Conservation (phyloP, 2,329 filamentous ascomycete species). For the Elsinoe ampelina region DNA sequence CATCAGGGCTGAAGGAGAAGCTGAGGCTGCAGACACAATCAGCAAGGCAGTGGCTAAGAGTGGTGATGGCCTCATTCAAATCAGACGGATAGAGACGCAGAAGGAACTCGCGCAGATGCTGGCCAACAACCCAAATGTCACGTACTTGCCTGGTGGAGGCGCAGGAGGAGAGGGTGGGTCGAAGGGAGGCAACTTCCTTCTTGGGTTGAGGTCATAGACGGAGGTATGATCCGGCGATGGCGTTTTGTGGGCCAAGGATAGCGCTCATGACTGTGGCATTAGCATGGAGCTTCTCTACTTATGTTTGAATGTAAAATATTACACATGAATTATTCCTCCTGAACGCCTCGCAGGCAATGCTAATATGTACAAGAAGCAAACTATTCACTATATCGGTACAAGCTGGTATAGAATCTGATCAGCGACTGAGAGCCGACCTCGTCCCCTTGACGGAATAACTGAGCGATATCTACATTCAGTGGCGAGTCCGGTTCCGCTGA, state of each 20-base stretch:
- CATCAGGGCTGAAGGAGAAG: constrained; percentile 95
- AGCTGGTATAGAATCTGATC: constrained; percentile 61
- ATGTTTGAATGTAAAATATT: constrained; percentile 11
- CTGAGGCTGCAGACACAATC: constrained; percentile 92
- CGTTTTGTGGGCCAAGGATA: neutral
- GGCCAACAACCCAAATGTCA: constrained; percentile 85
- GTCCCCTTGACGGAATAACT: constrained; percentile 60
- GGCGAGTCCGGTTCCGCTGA: constrained; percentile 65
- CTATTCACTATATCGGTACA: constrained; percentile 37
- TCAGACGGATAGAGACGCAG: constrained; percentile 93
- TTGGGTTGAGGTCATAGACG: constrained; percentile 51
- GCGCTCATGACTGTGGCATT: neutral
- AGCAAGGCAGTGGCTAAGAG: constrained; percentile 85
- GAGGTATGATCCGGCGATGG: neutral
- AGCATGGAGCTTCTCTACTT: constrained; percentile 13
- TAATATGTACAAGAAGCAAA: neutral
- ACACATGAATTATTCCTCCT: neutral
- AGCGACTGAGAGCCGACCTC: constrained; percentile 56
- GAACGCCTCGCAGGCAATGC: neutral
- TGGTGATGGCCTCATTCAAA: constrained; percentile 89
- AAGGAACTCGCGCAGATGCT: constrained; percentile 90
- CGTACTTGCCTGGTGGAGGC: constrained; percentile 73
- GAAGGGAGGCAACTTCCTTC: constrained; percentile 49
- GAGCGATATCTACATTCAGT: constrained; percentile 69
- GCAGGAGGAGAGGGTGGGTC: constrained; percentile 38